Percentiles rank a stretch among this genome's conserved stretches.
Conservation (phyloP, 140 eudicot species). For the Erigeron philadelphicus region DNA sequence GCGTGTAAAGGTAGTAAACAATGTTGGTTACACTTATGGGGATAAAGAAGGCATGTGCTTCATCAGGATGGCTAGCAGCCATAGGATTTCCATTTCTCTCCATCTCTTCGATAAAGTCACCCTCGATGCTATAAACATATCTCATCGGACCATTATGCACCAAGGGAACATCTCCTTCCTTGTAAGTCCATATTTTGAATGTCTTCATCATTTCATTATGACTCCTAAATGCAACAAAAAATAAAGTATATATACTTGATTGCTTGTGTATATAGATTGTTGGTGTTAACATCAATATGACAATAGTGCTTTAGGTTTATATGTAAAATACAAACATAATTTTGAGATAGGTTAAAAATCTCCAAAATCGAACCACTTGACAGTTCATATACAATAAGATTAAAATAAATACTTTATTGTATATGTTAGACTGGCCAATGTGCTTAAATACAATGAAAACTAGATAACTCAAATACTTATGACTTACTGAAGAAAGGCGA, state of each 20-base stretch:
- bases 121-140: conserved; percentile 41
- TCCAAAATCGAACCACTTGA: too few species aligned
- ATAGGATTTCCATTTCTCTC: conserved; percentile 30
- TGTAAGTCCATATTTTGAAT: conserved; percentile 47
- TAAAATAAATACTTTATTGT: too few species aligned
- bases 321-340: too few species aligned
- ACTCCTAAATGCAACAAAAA: conserved; percentile 36
- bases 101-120: conserved; percentile 43
- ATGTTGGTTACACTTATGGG: conserved; percentile 46
- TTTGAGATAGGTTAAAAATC: too few species aligned
- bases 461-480: not conserved
- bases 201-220: conserved; percentile 43
- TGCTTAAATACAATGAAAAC: not conserved
- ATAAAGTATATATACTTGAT: not conserved
- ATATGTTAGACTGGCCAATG: too few species aligned
- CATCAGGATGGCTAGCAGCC: conserved; percentile 40
- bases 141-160: conserved; percentile 44
- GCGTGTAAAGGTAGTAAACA: conserved; percentile 31
- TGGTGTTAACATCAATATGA: too few species aligned
- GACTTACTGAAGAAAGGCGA: conserved; percentile 40
- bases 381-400: too few species aligned
- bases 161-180: conserved; percentile 51
- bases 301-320: too few species aligned
- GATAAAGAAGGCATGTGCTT: conserved; percentile 47
- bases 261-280: too few species aligned